Conservation (phyloP, 495 filamentous ascomycete genomes). For the Podospora conica region DNA sequence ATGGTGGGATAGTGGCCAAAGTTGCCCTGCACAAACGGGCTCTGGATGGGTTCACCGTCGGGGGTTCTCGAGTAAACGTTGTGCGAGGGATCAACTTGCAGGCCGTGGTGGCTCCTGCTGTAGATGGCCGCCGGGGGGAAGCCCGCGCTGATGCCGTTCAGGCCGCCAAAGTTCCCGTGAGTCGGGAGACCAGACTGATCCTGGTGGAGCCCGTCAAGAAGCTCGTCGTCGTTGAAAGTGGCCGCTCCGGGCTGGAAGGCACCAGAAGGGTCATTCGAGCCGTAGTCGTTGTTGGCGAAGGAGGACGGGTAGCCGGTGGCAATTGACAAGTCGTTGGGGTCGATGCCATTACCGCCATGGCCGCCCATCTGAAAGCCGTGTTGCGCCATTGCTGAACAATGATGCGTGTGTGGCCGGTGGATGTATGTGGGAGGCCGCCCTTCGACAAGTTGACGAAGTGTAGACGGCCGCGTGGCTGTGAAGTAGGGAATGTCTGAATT, state of each 20-base stretch:
- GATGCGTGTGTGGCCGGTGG: background rate
- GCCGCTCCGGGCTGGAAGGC: constrained; percentile 42
- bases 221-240: constrained; percentile 58
- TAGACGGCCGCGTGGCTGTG: background rate
- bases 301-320: constrained; percentile 33
- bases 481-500: background rate
- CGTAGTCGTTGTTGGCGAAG: constrained; percentile 39
- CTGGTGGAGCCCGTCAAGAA: constrained; percentile 51
- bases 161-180: constrained; percentile 41
- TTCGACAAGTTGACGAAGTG: background rate
- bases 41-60: constrained; percentile 80
- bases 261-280: constrained; percentile 30
- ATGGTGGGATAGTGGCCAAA: constrained; percentile 66
- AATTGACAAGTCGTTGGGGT: constrained; percentile 83
- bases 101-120: constrained; percentile 34
- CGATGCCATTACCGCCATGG: constrained; percentile 59
- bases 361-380: constrained; percentile 61
- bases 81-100: constrained; percentile 47
- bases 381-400: constrained; percentile 42
- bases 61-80: constrained; percentile 81
- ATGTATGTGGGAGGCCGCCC: constrained; percentile 3
- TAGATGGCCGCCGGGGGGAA: constrained; percentile 42
- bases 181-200: constrained; percentile 43
- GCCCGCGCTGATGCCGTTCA: constrained; percentile 44
- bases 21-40: constrained; percentile 66